phyloP scores from a whole-genome alignment of 2,329 filamentous ascomycete genomes.

The Sporothrix sp. region DNA sequence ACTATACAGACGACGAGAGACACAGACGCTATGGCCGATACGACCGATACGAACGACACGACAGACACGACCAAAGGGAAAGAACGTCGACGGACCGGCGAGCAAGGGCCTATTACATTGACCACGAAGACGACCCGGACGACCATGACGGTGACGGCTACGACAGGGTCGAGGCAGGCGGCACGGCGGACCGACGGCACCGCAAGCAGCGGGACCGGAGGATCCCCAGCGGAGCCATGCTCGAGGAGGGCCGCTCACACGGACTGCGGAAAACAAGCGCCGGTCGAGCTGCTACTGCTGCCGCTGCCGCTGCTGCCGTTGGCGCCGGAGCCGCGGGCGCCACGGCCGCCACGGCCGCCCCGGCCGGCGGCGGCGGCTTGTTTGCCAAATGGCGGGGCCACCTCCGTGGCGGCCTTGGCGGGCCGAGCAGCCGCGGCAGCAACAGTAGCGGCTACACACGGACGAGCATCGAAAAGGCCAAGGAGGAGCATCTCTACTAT shows the following conservation, averaged over 20 bases:
- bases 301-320: neutral
- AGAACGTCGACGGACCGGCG: neutral
- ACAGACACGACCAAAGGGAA: neutral
- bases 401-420: conserved; percentile 34
- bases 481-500: conserved; percentile 36
- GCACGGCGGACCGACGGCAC: conserved; percentile 11
- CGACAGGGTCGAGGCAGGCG: conserved; percentile 12
- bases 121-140: conserved; percentile 3
- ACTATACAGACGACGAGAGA: conserved; percentile 8
- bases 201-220: conserved; percentile 33
- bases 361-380: neutral
- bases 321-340: neutral
- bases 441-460: conserved; percentile 33
- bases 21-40: neutral
- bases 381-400: conserved; percentile 2
- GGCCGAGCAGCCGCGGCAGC: conserved; percentile 37
- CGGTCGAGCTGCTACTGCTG: neutral
- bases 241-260: conserved; percentile 53
- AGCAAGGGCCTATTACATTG: conserved; percentile 1
- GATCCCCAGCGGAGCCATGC: conserved; percentile 58
- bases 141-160: conserved; percentile 11
- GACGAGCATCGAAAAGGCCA: conserved; percentile 40
- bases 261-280: neutral
- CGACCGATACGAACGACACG: neutral
- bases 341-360: neutral